A percentile compares a stretch with the other conserved stretches of the same genome.
Conservation (phyloP, 345 rosid genomes). For the Aquilaria sinensis region DNA sequence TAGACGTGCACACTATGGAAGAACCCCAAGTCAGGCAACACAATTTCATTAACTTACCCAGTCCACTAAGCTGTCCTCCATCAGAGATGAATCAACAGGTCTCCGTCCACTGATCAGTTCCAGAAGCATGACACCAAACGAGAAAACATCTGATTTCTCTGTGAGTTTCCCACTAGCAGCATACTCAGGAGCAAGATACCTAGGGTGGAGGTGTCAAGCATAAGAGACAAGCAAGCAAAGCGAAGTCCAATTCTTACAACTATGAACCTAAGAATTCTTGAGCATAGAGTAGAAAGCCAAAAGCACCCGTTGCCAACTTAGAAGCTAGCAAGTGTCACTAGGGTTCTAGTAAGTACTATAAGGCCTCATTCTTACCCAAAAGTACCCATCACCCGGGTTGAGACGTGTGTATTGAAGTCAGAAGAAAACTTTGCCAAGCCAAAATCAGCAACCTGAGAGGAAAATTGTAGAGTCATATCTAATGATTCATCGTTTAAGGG, state of each 20-base stretch:
- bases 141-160: conserved; percentile 93
- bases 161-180: conserved; percentile 89
- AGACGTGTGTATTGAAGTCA: conserved; percentile 70
- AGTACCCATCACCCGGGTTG: conserved; percentile 97
- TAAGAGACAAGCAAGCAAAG: background rate
- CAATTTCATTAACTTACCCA: conserved; percentile 49
- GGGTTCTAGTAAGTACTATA: background rate
- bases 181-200: conserved; percentile 95
- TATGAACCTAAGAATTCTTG: too few relatives aligned
- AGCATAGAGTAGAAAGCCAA: too few relatives aligned
- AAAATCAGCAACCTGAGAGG: conserved; percentile 79
- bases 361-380: conserved; percentile 51
- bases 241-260: too few relatives aligned
- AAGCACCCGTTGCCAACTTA: too few relatives aligned
- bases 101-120: conserved; percentile 81
- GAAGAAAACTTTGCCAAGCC: conserved; percentile 82
- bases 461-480: background rate
- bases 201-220: conserved; percentile 15
- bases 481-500: background rate
- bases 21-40: background rate
- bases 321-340: too few relatives aligned
- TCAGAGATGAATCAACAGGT: conserved; percentile 59
- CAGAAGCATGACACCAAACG: conserved; percentile 87
- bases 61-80: conserved; percentile 92
- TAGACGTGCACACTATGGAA: background rate